Base-by-base conservation (phyloP, 148 eudicot species). In the Heliosperma pusillum region DNA sequence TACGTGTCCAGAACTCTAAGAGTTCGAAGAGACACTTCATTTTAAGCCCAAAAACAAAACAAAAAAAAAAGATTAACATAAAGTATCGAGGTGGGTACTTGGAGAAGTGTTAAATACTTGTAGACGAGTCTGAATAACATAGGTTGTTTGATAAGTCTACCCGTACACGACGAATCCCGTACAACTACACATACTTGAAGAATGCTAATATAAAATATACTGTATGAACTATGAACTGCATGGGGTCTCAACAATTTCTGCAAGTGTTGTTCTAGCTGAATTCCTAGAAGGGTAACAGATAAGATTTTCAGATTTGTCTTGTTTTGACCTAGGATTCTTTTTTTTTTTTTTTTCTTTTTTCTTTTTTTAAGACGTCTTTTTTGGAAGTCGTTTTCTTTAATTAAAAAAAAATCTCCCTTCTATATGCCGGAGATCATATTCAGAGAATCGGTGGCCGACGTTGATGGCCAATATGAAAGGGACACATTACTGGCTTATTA, bases 391-490 rank as follows among this genome's bases (percentile, higher is more conserved):
- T 57, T 66, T 57, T 66, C 60, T 62, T 55, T 25, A 47, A n/a
- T 30, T 58, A 33, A 33, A 29, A 12, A 60, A 64, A 36, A 50
- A 50, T 67, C 71, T n/a, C 8, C 16, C 53, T n/a, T 67, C 24
- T 58, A 58, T 79, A 2, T 56, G 58, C 60, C 73, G 52, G 72
- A 80, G 67, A 80, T 55, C 33, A 26, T 9, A 57, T 29, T 57
- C 70, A 33, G 36, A 77, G 74, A 68, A 36, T 55, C 13, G 26
- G 10, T 72, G 29, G 36, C 74, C 83, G 74, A 72, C 47, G 26
- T 33, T 9, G 65, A 17, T 30, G 16, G 52, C 80, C 77, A 72
- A 81, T 76, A 47, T 76, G 77, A 76, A 33, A 33, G 70, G n/a
- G 76, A 76, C 80, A 69, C 67, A 63, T 66, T 78, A n/a, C 20